A percentile compares a stretch with the other conserved stretches of the same genome.
These are phyloP conservation scores for Podospora fimiseda DNA, from an alignment of 495 filamentous ascomycete genomes.

Conservation along the genomic window DNA sequence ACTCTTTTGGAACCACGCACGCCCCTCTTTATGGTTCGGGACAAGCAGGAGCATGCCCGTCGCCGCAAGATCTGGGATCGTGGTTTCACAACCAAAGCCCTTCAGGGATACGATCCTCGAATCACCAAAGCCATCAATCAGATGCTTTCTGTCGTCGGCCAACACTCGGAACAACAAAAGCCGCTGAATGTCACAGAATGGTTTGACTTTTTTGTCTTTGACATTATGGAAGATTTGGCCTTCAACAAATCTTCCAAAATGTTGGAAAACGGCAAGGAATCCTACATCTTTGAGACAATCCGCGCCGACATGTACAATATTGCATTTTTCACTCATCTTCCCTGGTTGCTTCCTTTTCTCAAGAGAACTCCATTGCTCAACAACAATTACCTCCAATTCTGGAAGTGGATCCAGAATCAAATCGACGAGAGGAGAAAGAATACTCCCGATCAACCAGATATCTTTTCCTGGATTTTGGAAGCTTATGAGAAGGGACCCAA, in stretches of 20 bases:
- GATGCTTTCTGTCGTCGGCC: conserved; percentile 12
- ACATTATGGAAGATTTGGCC: conserved; percentile 48
- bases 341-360: conserved; percentile 19
- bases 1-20: conserved; percentile 34
- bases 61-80: conserved; percentile 24
- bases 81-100: conserved; percentile 19
- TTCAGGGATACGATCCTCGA: conserved; percentile 15
- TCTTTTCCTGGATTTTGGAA: conserved; percentile 34
- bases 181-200: conserved; percentile 37
- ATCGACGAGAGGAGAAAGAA: conserved; percentile 33
- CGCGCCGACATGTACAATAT: conserved; percentile 20
- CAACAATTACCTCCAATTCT: conserved; percentile 15
- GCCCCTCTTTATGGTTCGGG: conserved; percentile 35
- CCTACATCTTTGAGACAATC: conserved; percentile 17
- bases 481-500: conserved; percentile 27
- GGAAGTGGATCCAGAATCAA: conserved; percentile 14
- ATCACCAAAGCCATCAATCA: conserved; percentile 16
- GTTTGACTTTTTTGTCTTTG: conserved; percentile 45
- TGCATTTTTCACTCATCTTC: conserved; percentile 19
- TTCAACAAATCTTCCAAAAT: conserved; percentile 41
- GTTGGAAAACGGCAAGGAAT: conserved; percentile 11
- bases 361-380: conserved; percentile 17
- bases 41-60: conserved; percentile 21
- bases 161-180: background rate
- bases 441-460: conserved; percentile 30